Evolutionary conservation across 1,284 basidiomycete species (phyloP).

Genomic region (Boletus semigastroideus): DNA sequence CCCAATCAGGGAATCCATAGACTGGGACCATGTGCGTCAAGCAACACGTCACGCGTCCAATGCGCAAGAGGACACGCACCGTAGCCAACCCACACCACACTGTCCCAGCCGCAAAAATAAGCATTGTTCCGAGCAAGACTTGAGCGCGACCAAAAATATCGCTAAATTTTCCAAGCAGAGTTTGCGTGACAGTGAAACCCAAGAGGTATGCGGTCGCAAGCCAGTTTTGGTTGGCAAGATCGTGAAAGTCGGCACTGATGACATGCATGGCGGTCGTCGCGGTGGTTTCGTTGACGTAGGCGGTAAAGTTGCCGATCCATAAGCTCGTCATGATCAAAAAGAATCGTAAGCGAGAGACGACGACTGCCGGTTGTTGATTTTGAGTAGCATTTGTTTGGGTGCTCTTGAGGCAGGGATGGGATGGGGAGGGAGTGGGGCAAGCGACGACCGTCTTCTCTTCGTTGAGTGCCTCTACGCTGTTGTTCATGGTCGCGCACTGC

Average conservation of each 20-base stretch:
- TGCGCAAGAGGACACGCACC: slow-evolving; percentile 17
- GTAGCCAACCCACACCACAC: slow-evolving; percentile 35
- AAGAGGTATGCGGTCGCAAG: slow-evolving; percentile 34
- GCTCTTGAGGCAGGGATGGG: slow-evolving; percentile 3
- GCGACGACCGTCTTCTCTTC: slow-evolving; percentile 25
- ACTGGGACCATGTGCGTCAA: slow-evolving; percentile 22
- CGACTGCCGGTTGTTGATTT: slow-evolving; percentile 24
- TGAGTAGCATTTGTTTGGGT: background rate
- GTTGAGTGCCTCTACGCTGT: slow-evolving; percentile 25
- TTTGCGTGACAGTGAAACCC: slow-evolving; percentile 38
- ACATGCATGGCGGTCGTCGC: slow-evolving; percentile 37
- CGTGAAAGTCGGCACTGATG: slow-evolving; percentile 32
- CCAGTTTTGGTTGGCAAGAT: slow-evolving; percentile 34
- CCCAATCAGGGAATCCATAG: slow-evolving; percentile 34
- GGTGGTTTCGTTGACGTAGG: slow-evolving; percentile 37
- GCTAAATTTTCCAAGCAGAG: slow-evolving; percentile 34
- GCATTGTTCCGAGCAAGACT: slow-evolving; percentile 36
- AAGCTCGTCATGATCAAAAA: slow-evolving; percentile 36
- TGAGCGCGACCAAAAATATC: slow-evolving; percentile 36
- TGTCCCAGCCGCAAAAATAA: slow-evolving; percentile 35
- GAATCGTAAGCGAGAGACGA: slow-evolving; percentile 29
- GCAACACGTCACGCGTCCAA: background rate
- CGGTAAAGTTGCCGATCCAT: slow-evolving; percentile 37
- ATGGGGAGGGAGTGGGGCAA: background rate
- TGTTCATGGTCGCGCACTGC: slow-evolving; percentile 33